A percentile compares a stretch with the other conserved stretches of the same genome.
Evolutionary conservation across 1,284 basidiomycete species (phyloP).

Genomic region (Cryptococcus sp.): DNA sequence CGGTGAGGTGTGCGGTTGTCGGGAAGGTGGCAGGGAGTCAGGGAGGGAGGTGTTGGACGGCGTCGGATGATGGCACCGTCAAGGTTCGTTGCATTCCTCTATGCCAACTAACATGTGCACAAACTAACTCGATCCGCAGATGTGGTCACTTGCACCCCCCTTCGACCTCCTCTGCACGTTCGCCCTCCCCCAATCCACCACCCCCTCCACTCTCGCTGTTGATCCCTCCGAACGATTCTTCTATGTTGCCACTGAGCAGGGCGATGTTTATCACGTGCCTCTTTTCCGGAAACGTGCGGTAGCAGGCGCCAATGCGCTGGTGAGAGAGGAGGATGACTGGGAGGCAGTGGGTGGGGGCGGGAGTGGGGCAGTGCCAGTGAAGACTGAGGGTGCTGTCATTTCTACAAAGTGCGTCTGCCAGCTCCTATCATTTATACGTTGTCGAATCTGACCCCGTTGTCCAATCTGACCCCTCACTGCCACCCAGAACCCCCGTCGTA

Average conservation of each 20-base stretch:
- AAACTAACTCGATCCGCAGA: conserved; percentile 42
- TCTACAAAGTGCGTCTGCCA: conserved; percentile 17
- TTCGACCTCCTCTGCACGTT: conserved; percentile 76
- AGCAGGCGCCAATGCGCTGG: conserved; percentile 47
- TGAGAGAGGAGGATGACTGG: conserved; percentile 43
- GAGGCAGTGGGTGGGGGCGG: conserved; percentile 77
- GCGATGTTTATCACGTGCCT: conserved; percentile 73
- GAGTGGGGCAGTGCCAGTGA: conserved; percentile 60
- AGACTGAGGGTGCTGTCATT: conserved; percentile 52
- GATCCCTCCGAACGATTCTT: conserved; percentile 82
- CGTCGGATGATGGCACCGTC: conserved; percentile 84
- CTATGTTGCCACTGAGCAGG: conserved; percentile 72
- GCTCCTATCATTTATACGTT: not conserved
- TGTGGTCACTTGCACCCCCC: conserved; percentile 77
- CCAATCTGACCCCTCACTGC: conserved; percentile 19
- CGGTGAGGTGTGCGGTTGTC: conserved; percentile 75
- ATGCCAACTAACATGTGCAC: not conserved
- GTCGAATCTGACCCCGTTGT: too few species aligned
- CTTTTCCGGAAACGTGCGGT: conserved; percentile 64
- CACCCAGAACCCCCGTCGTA: conserved; percentile 59
- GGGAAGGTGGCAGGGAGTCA: conserved; percentile 53
- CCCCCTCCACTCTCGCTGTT: conserved; percentile 61
- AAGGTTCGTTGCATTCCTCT: conserved; percentile 59
- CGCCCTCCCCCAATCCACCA: conserved; percentile 63
- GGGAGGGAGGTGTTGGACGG: conserved; percentile 58